A percentile compares a stretch with the other conserved stretches of the same genome.
These are phyloP conservation scores for Teratosphaeria viscida DNA, from an alignment of 2,329 filamentous ascomycete genomes.

Conservation along the genomic window DNA sequence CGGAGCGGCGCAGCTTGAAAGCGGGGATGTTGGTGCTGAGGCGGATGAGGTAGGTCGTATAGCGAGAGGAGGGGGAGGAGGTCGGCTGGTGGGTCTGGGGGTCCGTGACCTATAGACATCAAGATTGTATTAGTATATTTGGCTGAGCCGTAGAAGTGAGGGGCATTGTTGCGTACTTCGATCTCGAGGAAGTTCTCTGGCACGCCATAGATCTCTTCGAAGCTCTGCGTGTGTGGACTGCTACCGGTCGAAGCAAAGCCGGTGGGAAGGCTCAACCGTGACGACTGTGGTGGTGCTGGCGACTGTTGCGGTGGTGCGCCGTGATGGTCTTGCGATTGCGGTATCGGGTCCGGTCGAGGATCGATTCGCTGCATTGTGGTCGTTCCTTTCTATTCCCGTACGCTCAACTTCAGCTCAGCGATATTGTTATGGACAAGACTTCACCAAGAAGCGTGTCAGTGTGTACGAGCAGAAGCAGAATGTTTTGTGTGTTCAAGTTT, in stretches of 20 bases:
- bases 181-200: slow-evolving; percentile 99
- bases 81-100: slow-evolving; percentile 91
- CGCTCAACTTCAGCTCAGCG: background rate
- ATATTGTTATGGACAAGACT: background rate
- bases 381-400: background rate
- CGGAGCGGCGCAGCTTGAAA: slow-evolving; percentile 80
- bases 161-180: slow-evolving; percentile 49
- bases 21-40: slow-evolving; percentile 98
- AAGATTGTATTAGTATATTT: slow-evolving; percentile 11
- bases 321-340: slow-evolving; percentile 4
- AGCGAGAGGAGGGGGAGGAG: slow-evolving; percentile 44
- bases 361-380: slow-evolving; percentile 7
- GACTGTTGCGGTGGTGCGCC: slow-evolving; percentile 4
- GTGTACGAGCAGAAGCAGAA: background rate
- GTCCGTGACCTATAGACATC: slow-evolving; percentile 61
- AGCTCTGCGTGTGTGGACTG: slow-evolving; percentile 54
- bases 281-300: slow-evolving; percentile 5
- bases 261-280: slow-evolving; percentile 15
- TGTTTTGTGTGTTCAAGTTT: background rate
- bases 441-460: background rate
- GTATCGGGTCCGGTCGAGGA: slow-evolving; percentile 1
- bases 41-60: slow-evolving; percentile 97
- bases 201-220: slow-evolving; percentile 97
- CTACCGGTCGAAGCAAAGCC: slow-evolving; percentile 23
- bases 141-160: background rate